Conservation (phyloP, 768 basidiomycete genomes). For the Glaciozyma martinii region DNA sequence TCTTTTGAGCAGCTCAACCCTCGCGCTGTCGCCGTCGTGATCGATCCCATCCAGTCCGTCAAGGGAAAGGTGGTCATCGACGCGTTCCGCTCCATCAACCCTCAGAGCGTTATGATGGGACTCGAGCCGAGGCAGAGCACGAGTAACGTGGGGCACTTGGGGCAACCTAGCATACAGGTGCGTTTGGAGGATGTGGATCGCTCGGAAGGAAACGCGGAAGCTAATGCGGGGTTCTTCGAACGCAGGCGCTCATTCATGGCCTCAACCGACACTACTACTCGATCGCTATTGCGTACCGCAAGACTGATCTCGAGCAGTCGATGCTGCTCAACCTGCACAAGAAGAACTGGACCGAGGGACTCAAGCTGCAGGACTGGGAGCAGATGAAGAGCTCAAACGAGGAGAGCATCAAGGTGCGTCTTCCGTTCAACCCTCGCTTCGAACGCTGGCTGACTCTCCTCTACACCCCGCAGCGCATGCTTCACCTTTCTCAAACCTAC, state of each 20-base stretch:
- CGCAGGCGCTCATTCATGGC: conserved; percentile 60
- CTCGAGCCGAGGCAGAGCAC: conserved; percentile 95
- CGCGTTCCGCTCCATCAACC: conserved; percentile 94
- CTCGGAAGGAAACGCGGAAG: neutral
- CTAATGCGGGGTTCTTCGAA: neutral
- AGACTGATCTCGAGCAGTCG: conserved; percentile 93
- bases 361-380: conserved; percentile 83
- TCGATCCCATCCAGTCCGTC: conserved; percentile 98
- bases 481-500: conserved; percentile 81
- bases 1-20: conserved; percentile 91
- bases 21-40: conserved; percentile 90
- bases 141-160: conserved; percentile 95
- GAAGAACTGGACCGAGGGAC: conserved; percentile 95
- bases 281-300: conserved; percentile 94
- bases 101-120: conserved; percentile 74
- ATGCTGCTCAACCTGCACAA: conserved; percentile 99
- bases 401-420: conserved; percentile 79
- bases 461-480: conserved; percentile 63
- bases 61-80: conserved; percentile 96
- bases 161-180: conserved; percentile 96
- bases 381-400: conserved; percentile 81
- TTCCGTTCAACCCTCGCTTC: no score
- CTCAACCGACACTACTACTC: conserved; percentile 97
- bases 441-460: neutral
- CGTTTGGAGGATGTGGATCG: neutral